Conservation (phyloP, 1,139 yeast species). For the Diutina neorugosa region DNA sequence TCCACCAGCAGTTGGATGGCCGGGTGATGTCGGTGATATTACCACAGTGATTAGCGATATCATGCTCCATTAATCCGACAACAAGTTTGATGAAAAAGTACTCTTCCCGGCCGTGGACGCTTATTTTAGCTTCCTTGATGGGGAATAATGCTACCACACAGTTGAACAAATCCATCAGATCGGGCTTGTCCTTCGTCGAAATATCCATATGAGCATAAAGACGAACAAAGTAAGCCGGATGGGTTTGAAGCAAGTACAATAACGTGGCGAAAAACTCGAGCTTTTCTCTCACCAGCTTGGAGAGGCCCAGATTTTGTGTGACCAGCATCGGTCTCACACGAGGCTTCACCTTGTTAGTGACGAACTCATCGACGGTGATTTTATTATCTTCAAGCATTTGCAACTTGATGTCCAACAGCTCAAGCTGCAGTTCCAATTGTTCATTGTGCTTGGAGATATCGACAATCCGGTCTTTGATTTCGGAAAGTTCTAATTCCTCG, state of each 20-base stretch:
- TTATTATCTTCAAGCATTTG: slow-evolving; percentile 70
- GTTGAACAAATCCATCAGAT: background rate
- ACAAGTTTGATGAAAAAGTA: slow-evolving; percentile 55
- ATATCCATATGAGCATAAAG: slow-evolving; percentile 18
- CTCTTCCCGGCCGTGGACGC: slow-evolving; percentile 53
- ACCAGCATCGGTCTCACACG: slow-evolving; percentile 9
- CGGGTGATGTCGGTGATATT: slow-evolving; percentile 25
- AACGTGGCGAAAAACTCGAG: slow-evolving; percentile 63
- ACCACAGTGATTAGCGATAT: slow-evolving; percentile 18
- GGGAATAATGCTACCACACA: slow-evolving; percentile 37
- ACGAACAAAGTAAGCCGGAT: slow-evolving; percentile 60
- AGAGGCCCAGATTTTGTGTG: background rate
- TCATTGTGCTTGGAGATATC: slow-evolving; percentile 55
- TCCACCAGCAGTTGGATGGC: slow-evolving; percentile 29
- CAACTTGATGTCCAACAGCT: slow-evolving; percentile 71
- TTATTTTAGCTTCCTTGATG: slow-evolving; percentile 18
- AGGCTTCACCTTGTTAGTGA: slow-evolving; percentile 37
- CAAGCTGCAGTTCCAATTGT: slow-evolving; percentile 59
- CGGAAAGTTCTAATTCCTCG: slow-evolving; percentile 62
- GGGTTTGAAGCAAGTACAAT: slow-evolving; percentile 76
- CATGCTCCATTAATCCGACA: slow-evolving; percentile 36
- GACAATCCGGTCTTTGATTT: slow-evolving; percentile 53
- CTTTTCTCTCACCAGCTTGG: slow-evolving; percentile 19
- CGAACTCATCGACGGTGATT: slow-evolving; percentile 64
- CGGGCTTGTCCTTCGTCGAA: slow-evolving; percentile 9